These are phyloP conservation scores for Fistulinella staudtii DNA, from an alignment of 1,284 basidiomycete species.

Conservation along the genomic window DNA sequence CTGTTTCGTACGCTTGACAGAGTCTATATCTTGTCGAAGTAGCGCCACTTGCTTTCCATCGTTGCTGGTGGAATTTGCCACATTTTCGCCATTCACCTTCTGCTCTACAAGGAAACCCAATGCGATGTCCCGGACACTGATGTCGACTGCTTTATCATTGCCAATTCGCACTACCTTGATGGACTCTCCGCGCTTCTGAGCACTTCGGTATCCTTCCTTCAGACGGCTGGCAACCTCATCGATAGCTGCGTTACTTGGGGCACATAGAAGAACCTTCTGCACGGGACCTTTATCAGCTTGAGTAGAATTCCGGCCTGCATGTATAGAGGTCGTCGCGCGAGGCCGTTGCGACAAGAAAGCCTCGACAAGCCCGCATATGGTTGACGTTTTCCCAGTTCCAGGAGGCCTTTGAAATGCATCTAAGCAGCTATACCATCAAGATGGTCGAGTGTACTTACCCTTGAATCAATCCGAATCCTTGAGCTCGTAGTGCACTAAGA, in stretches of 20 bases:
- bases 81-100: slow-evolving; percentile 55
- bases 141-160: slow-evolving; percentile 73
- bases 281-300: slow-evolving; percentile 48
- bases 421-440: slow-evolving; percentile 2
- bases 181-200: slow-evolving; percentile 50
- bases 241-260: slow-evolving; percentile 98
- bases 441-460: slow-evolving; percentile 56
- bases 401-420: slow-evolving; percentile 59
- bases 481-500: slow-evolving; percentile 64
- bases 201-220: slow-evolving; percentile 69
- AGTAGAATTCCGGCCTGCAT: slow-evolving; percentile 40
- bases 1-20: slow-evolving; percentile 58
- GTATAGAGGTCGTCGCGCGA: slow-evolving; percentile 45
- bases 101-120: slow-evolving; percentile 85
- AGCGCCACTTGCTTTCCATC: slow-evolving; percentile 54
- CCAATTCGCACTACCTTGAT: slow-evolving; percentile 91
- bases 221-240: slow-evolving; percentile 93
- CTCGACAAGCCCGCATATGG: slow-evolving; percentile 93
- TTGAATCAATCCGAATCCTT: slow-evolving; percentile 92
- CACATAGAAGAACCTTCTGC: slow-evolving; percentile 88
- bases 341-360: slow-evolving; percentile 69
- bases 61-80: slow-evolving; percentile 41
- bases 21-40: slow-evolving; percentile 65
- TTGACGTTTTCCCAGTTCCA: slow-evolving; percentile 98
- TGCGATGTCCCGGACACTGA: slow-evolving; percentile 82